Evolutionary conservation across 176 grass and related monocot genomes (phyloP), one percentile per base, ranked within the genome.

Genomic region (Cenchrus fungigraminus): DNA sequence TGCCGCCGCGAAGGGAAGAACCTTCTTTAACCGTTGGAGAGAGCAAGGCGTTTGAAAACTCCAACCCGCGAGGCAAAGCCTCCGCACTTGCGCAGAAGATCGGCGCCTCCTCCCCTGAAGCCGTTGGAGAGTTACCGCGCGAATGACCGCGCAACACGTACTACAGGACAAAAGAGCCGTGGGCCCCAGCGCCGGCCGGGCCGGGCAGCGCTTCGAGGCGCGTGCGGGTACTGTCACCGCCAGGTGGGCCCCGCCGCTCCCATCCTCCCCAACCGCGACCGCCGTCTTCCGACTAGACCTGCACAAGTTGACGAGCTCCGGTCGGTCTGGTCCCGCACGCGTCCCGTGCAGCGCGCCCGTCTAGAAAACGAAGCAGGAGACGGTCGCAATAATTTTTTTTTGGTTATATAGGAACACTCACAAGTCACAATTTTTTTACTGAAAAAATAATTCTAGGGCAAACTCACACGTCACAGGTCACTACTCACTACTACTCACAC

Each of bases 141-240:
- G 6, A 85, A 68, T 79, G 9, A 54, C 0, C 1, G 0, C 17
- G 8, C 55, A 79, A 87, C 86, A 85, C 88, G 86, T 70, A 28
- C 14, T 70, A 28, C 14, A 4, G 4, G 2, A 12, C 75, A 61
- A 25, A 14, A 58, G 71, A 4, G 19, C 9, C 4, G 8, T 61
- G 43, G 68, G 44, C 11, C 4, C 69, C 69, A 3, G 5, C 12
- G 15, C 52, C 45, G 22, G 6, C 67, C 32, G 2, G 56, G 62
- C 12, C 10, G 49, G 71, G 9, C 20, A 0, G 11, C 9, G 65
- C 74, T 28, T 20, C 17, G 74, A 71, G 29, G 6, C 78, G 78
- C 60, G 79, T 47, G 29, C 1, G 6, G 5, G 65, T 65, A 0
- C 22, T 16, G 69, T 67, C 42, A 47, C 84, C 3, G 29, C 61